A percentile compares a stretch with the other conserved stretches of the same genome.
These are phyloP conservation scores for Pugionium dolabratum DNA, from an alignment of 345 rosid genomes.

Conservation along the genomic window DNA sequence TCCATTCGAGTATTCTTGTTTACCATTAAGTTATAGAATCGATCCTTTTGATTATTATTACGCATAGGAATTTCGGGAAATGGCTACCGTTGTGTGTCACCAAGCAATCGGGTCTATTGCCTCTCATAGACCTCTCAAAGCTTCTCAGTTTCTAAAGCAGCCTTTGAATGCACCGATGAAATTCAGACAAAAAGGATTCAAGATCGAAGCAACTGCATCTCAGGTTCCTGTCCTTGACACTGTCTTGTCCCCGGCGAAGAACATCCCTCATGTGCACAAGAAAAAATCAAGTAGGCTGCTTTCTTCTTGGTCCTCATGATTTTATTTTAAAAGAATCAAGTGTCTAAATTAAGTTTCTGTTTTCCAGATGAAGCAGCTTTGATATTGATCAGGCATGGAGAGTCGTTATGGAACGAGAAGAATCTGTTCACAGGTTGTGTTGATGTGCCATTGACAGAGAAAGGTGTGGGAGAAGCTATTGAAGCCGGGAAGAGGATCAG, in stretches of 20 bases:
- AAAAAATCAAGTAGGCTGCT: slow-evolving; percentile 63
- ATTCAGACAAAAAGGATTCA: slow-evolving; percentile 36
- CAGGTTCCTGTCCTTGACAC: slow-evolving; percentile 56
- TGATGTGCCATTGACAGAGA: slow-evolving; percentile 90
- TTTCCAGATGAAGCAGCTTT: slow-evolving; percentile 73
- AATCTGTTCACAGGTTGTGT: slow-evolving; percentile 97
- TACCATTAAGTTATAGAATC: background rate
- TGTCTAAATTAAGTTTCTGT: background rate
- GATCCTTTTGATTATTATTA: background rate
- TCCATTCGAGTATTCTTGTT: background rate
- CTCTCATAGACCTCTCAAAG: slow-evolving; percentile 38
- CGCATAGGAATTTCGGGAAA: slow-evolving; percentile 29
- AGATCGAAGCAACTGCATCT: slow-evolving; percentile 59
- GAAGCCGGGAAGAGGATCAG: slow-evolving; percentile 98
- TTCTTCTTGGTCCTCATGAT: background rate
- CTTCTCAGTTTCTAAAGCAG: slow-evolving; percentile 38
- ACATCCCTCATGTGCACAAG: slow-evolving; percentile 40
- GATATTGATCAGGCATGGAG: slow-evolving; percentile 96
- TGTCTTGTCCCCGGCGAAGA: slow-evolving; percentile 55
- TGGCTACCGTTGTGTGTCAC: slow-evolving; percentile 65
- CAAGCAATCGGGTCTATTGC: slow-evolving; percentile 56
- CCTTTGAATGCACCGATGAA: slow-evolving; percentile 44
- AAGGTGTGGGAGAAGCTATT: slow-evolving; percentile 94
- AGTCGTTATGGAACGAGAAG: slow-evolving; percentile 97
- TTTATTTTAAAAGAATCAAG: background rate